Evolutionary conservation across 495 filamentous ascomycete species (phyloP), one percentile per base, ranked within the genome.

Genomic region (Aspergillus indologenus): DNA sequence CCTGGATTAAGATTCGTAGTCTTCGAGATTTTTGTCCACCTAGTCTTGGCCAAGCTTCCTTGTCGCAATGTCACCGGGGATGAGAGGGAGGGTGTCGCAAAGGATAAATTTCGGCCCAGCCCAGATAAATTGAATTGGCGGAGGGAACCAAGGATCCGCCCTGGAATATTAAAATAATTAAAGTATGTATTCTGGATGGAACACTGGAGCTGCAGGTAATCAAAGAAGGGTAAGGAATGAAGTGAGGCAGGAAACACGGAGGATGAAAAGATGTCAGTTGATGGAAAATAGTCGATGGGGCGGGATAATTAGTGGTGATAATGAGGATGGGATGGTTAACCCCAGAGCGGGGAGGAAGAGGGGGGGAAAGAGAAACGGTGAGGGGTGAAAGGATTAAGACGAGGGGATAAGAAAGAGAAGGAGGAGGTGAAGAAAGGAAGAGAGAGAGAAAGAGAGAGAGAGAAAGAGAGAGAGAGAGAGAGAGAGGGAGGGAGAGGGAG

Each of bases 381-480:
- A 23, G 45, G 18, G 23, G 45, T 1, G 2, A 7, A 24, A 48
- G 11, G 15, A 34, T 19, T 31, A 45, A 48, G 26, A 56, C 21
- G 43, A 46, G 20, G 22, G 54, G 54, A 26, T 31, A 11, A 23
- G 12, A 48, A 45, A 11, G 29, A 45, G 15, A 9, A 26, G 23
- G 24, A 55, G 12, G 20, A 55, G n/a, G n/a, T n/a, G n/a, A n/a
- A n/a, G 57, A 42, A 52, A 47, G 20, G 53, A 59, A 60, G 57
- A 53, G 63, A 29, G 61, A 51, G 61, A 56, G 63, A 57, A 61
- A 59, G 60, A 61, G 53, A 31, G 34, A 46, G 44, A 31, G 20
- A 59, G 60, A 59, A 57, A 57, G 46, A 51, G 55, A 23, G 59
- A 52, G 43, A 52, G 45, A 55, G 59, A 60, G 60, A 58, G 59